These are phyloP conservation scores for Lippia alba DNA, from an alignment of 305 asterid genomes.

Conservation along the genomic window DNA sequence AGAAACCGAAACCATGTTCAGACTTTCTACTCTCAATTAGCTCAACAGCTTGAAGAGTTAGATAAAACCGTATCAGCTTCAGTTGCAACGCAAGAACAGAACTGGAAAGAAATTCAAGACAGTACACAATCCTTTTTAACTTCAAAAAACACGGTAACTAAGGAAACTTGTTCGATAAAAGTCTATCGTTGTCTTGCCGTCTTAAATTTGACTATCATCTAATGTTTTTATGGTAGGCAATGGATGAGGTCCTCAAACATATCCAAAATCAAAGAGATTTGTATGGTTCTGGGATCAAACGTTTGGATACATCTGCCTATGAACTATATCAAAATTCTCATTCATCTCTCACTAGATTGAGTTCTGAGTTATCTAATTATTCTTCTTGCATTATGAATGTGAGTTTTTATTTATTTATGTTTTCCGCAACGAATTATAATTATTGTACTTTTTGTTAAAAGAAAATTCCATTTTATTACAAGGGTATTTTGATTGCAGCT, in stretches of 20 bases:
- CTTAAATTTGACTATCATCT: constrained; percentile 22
- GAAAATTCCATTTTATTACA: too few relatives aligned
- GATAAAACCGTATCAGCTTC: constrained; percentile 46
- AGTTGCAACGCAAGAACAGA: constrained; percentile 50
- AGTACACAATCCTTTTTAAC: constrained; percentile 44
- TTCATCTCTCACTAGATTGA: constrained; percentile 44
- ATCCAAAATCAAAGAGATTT: constrained; percentile 44
- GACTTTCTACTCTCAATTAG: constrained; percentile 44
- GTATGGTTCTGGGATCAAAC: constrained; percentile 39
- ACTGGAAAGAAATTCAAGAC: constrained; percentile 51
- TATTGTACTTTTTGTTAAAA: constrained; percentile 25
- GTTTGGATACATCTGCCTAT: constrained; percentile 46
- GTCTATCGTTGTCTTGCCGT: neutral
- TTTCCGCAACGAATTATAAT: neutral
- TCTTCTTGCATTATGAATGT: constrained; percentile 48
- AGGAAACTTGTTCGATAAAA: constrained; percentile 1
- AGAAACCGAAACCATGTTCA: constrained; percentile 44
- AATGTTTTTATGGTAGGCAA: constrained; percentile 40
- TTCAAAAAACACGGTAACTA: constrained; percentile 51
- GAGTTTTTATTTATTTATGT: constrained; percentile 23
- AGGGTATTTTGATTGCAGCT: constrained; percentile 34
- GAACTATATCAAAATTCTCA: constrained; percentile 50
- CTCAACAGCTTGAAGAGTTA: constrained; percentile 55
- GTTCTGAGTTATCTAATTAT: constrained; percentile 49
- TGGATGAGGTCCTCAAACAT: constrained; percentile 46